Conservation (phyloP, 768 basidiomycete genomes). For the Lactarius vividus region DNA sequence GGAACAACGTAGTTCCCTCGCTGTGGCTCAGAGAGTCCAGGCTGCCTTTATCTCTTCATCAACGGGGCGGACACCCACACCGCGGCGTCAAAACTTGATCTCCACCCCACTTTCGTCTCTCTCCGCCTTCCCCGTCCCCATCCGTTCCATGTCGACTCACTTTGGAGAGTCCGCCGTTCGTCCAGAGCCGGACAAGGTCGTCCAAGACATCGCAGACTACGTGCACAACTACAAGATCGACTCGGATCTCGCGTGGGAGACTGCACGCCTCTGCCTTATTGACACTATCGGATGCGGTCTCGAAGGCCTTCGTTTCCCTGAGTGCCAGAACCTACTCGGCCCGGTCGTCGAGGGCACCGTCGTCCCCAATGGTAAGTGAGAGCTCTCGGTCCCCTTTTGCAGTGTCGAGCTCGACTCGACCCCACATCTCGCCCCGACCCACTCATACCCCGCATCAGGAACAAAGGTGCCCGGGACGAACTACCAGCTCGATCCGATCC, state of each 20-base stretch:
- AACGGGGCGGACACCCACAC: conserved; percentile 11
- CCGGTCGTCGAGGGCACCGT: conserved; percentile 89
- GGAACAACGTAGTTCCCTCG: conserved; percentile 3
- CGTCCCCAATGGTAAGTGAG: conserved; percentile 82
- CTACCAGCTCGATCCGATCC: conserved; percentile 88
- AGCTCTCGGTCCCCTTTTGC: conserved; percentile 1
- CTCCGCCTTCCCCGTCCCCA: conserved; percentile 1
- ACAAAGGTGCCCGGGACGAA: conserved; percentile 85
- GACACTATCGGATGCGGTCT: conserved; percentile 94
- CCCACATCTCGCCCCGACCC: conserved; percentile 6
- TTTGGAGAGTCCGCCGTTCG: conserved; percentile 76
- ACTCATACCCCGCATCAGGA: conserved; percentile 44
- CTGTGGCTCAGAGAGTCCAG: conserved; percentile 15
- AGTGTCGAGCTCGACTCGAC: background rate
- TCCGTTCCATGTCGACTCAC: conserved; percentile 46
- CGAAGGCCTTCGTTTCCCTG: conserved; percentile 84
- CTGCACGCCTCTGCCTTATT: conserved; percentile 86
- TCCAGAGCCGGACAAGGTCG: conserved; percentile 81
- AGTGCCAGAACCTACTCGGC: conserved; percentile 77
- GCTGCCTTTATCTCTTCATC: conserved; percentile 25
- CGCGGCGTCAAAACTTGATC: conserved; percentile 3
- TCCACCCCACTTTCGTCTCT: background rate
- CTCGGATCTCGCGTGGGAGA: conserved; percentile 83
- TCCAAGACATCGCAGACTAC: conserved; percentile 91
- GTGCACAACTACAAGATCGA: conserved; percentile 82